Percentiles rank a stretch among this genome's conserved stretches.
Conservation (phyloP, 352 stramenopile genomes). For the Phytophthora fragariae region DNA sequence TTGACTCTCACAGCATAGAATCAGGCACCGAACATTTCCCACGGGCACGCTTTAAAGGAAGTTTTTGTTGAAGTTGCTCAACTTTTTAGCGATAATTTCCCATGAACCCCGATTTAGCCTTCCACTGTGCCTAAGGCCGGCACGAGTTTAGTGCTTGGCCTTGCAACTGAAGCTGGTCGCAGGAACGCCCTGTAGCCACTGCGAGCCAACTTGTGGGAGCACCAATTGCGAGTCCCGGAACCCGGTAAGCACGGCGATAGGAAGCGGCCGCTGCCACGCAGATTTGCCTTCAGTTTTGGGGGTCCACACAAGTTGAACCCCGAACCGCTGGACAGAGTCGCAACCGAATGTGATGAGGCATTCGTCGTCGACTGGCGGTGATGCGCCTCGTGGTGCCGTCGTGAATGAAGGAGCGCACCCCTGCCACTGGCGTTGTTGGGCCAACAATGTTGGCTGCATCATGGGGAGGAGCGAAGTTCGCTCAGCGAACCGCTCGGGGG, state of each 20-base stretch:
- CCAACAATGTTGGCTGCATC: too few relatives aligned
- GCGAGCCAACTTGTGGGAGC: too few relatives aligned
- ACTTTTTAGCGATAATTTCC: too few relatives aligned
- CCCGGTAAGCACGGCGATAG: conserved; percentile 12
- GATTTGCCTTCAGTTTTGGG: conserved; percentile 40
- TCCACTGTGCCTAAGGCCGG: too few relatives aligned
- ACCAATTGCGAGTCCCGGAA: not conserved
- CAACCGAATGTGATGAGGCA: conserved; percentile 34
- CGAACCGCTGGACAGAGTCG: conserved; percentile 11
- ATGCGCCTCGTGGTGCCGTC: not conserved
- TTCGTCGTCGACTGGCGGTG: conserved; percentile 13
- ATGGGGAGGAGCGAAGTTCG: too few relatives aligned
- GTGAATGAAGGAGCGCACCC: not conserved
- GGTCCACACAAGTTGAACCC: conserved; percentile 38
- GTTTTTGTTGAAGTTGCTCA: too few relatives aligned
- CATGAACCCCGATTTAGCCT: too few relatives aligned
- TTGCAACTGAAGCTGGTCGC: too few relatives aligned
- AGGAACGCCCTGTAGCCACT: too few relatives aligned
- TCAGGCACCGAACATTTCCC: conserved; percentile 44
- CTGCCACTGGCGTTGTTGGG: not conserved
- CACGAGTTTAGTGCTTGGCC: too few relatives aligned
- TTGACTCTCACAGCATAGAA: conserved; percentile 52
- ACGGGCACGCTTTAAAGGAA: not conserved
- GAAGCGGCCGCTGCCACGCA: conserved; percentile 3
- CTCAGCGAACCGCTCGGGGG: not conserved